Conservation (phyloP, 2,329 filamentous ascomycete species). For the Sporothrix luriei region DNA sequence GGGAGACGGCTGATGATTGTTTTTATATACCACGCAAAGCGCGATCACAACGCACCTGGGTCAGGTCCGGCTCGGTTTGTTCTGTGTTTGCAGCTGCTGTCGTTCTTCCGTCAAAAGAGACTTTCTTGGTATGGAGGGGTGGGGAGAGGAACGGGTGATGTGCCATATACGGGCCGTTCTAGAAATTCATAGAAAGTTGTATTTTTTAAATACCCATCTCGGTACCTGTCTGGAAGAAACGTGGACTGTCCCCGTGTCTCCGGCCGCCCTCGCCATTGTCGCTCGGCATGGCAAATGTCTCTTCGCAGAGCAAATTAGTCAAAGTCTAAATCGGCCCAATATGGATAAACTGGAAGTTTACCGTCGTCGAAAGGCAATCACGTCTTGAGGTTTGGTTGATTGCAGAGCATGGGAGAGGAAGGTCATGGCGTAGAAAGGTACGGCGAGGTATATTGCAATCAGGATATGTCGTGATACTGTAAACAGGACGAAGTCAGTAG, state of each 20-base stretch:
- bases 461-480: background rate
- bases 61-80: background rate
- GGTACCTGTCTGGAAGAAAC: background rate
- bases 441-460: constrained; percentile 3
- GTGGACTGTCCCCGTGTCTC: background rate
- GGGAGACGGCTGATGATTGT: background rate
- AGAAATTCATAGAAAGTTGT: background rate
- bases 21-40: background rate
- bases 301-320: background rate
- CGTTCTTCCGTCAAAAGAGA: background rate
- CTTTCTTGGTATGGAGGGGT: background rate
- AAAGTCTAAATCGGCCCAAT: background rate
- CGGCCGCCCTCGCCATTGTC: background rate
- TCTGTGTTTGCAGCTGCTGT: background rate
- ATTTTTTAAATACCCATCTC: background rate
- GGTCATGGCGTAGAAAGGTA: background rate
- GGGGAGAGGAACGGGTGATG: background rate
- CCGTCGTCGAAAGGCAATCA: background rate
- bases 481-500: background rate
- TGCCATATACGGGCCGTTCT: constrained; percentile 16
- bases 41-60: background rate
- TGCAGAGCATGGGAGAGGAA: background rate
- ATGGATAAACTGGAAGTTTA: constrained; percentile 12
- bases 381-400: constrained; percentile 5
- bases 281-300: background rate